Conservation (phyloP, 768 basidiomycete genomes). For the Auriculariales sp. region DNA sequence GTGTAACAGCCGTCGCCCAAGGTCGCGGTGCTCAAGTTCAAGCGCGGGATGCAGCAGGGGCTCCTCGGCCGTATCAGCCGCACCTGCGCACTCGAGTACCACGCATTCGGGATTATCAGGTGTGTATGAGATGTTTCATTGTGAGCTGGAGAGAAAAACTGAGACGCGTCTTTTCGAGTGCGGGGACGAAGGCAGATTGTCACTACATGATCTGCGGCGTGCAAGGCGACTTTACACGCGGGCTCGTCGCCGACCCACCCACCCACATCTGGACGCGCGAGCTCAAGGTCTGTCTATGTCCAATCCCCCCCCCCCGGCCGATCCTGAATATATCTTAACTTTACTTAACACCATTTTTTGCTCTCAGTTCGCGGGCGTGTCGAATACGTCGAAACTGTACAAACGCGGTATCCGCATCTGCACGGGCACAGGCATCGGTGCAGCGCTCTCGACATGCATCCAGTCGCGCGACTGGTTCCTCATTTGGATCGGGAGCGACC, state of each 20-base stretch:
- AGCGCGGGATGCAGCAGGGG: conserved; percentile 33
- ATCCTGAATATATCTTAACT: not conserved
- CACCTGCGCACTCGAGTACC: conserved; percentile 23
- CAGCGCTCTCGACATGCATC: conserved; percentile 10
- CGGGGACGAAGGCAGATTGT: conserved; percentile 56
- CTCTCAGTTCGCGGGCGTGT: conserved; percentile 7
- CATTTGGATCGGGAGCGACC: conserved; percentile 10
- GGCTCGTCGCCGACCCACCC: conserved; percentile 8
- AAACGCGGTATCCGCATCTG: conserved; percentile 9
- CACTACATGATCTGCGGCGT: conserved; percentile 23
- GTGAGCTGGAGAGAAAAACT: too few species aligned
- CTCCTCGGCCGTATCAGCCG: conserved; percentile 26
- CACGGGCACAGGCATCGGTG: conserved; percentile 11
- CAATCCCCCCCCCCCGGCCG: not conserved
- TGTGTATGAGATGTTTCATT: too few species aligned
- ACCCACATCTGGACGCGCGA: conserved; percentile 10
- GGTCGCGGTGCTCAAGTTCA: conserved; percentile 26
- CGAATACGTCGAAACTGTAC: conserved; percentile 9
- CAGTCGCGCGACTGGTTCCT: conserved; percentile 11
- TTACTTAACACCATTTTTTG: not conserved
- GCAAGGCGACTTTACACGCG: conserved; percentile 10
- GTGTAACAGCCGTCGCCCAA: conserved; percentile 24
- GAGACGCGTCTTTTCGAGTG: too few species aligned
- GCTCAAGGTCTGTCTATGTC: conserved; percentile 5
- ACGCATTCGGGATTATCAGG: conserved; percentile 13